Conservation (phyloP, 768 basidiomycete genomes). For the Lepiota brunneoincarnata region DNA sequence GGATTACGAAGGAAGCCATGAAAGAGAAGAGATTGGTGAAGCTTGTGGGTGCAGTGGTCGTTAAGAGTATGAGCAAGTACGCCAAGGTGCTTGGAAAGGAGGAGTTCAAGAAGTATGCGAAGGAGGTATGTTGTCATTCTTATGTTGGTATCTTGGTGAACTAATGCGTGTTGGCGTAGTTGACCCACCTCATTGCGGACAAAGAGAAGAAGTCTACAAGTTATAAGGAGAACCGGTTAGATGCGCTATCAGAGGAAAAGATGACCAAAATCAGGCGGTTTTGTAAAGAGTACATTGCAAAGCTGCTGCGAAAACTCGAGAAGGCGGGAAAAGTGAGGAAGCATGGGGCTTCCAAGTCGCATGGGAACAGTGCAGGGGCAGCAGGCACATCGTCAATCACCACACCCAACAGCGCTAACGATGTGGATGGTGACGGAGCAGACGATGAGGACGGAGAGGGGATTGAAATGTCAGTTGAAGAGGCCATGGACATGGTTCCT, state of each 20-base stretch:
- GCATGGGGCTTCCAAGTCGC: constrained; percentile 23
- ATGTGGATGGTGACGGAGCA: constrained; percentile 21
- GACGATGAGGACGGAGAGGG: constrained; percentile 1
- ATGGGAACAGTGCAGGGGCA: constrained; percentile 14
- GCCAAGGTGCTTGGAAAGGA: constrained; percentile 72
- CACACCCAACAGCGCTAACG: constrained; percentile 40
- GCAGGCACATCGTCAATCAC: constrained; percentile 31
- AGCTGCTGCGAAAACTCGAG: constrained; percentile 68
- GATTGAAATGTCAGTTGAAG: constrained; percentile 30
- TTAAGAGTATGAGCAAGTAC: constrained; percentile 91
- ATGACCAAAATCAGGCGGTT: constrained; percentile 88
- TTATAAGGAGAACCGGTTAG: constrained; percentile 72
- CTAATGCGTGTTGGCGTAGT: constrained; percentile 37
- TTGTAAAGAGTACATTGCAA: constrained; percentile 85
- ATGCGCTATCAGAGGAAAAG: constrained; percentile 84
- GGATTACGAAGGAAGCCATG: constrained; percentile 59
- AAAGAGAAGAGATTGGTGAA: constrained; percentile 84
- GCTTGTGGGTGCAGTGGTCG: constrained; percentile 86
- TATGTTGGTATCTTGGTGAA: not conserved
- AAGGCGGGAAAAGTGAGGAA: constrained; percentile 39
- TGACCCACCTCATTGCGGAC: constrained; percentile 83
- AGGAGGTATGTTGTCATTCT: constrained; percentile 61
- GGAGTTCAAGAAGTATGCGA: constrained; percentile 91
- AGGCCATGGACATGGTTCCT: constrained; percentile 33
- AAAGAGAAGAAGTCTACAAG: constrained; percentile 92